Conservation (phyloP, 345 rosid species). For the Populus davidiana region DNA sequence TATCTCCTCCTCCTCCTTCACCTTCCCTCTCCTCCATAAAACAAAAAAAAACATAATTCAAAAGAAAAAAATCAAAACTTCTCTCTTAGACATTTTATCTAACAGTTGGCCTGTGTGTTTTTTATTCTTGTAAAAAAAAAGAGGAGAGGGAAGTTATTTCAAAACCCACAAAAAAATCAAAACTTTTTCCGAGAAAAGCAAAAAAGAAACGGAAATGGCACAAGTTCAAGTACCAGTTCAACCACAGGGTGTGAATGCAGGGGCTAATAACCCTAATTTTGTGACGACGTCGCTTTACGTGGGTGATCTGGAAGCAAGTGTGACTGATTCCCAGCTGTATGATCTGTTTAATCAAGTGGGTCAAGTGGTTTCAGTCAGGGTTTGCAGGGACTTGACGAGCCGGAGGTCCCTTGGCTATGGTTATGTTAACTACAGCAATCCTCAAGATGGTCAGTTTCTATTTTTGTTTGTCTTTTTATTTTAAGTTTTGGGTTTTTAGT, state of each 20-base stretch:
- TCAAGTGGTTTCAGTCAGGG: conserved; percentile 77
- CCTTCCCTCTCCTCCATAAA: conserved; percentile 10
- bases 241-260: conserved; percentile 47
- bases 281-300: conserved; percentile 83
- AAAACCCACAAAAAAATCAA: conserved; percentile 7
- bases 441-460: conserved; percentile 60
- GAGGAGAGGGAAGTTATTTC: conserved; percentile 74
- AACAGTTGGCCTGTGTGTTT: conserved; percentile 8
- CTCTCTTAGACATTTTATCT: conserved; percentile 13
- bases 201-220: conserved; percentile 41
- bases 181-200: neutral
- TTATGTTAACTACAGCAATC: conserved; percentile 71
- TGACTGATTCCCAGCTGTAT: conserved; percentile 76
- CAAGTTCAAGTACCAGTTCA: conserved; percentile 64
- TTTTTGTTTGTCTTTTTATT: neutral
- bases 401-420: conserved; percentile 89
- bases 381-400: conserved; percentile 69
- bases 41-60: conserved; percentile 23
- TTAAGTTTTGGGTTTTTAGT: neutral
- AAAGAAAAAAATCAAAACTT: neutral
- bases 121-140: conserved; percentile 35
- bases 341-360: conserved; percentile 83
- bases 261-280: conserved; percentile 38
- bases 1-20: conserved; percentile 46
- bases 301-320: conserved; percentile 78